These are phyloP conservation scores for Dacryopinax spathularia DNA, from an alignment of 768 basidiomycete species.

Conservation along the genomic window DNA sequence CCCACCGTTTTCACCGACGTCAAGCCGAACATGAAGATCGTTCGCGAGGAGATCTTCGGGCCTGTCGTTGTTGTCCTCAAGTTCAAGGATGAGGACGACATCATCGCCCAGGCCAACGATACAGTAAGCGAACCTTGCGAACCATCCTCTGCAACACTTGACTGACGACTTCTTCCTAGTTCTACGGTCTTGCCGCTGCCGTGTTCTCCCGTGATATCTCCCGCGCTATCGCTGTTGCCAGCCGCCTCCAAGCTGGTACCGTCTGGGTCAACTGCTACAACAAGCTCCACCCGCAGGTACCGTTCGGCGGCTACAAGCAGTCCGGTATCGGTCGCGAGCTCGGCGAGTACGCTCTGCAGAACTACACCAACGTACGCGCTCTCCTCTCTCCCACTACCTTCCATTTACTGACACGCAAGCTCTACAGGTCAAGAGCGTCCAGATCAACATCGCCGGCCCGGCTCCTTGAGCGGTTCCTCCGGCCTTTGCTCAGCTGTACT, in stretches of 20 bases:
- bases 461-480: background rate
- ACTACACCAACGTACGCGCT: conserved; percentile 55
- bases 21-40: conserved; percentile 57
- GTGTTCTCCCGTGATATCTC: conserved; percentile 73
- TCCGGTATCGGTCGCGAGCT: conserved; percentile 69
- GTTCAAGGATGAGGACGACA: conserved; percentile 46
- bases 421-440: background rate
- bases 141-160: background rate
- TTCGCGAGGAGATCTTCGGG: conserved; percentile 63
- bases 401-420: too few relatives aligned
- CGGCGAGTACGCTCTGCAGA: conserved; percentile 57
- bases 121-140: conserved; percentile 25
- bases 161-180: background rate
- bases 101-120: conserved; percentile 54
- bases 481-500: background rate
- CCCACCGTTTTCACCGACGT: conserved; percentile 65
- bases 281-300: conserved; percentile 38
- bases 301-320: conserved; percentile 80
- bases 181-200: conserved; percentile 75
- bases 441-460: background rate
- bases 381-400: too few relatives aligned
- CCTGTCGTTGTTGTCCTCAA: conserved; percentile 64
- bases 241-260: conserved; percentile 67
- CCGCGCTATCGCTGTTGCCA: conserved; percentile 56
- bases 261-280: conserved; percentile 40